Conservation (phyloP, 257 asterid genomes). For the Solanum verrucosum region DNA sequence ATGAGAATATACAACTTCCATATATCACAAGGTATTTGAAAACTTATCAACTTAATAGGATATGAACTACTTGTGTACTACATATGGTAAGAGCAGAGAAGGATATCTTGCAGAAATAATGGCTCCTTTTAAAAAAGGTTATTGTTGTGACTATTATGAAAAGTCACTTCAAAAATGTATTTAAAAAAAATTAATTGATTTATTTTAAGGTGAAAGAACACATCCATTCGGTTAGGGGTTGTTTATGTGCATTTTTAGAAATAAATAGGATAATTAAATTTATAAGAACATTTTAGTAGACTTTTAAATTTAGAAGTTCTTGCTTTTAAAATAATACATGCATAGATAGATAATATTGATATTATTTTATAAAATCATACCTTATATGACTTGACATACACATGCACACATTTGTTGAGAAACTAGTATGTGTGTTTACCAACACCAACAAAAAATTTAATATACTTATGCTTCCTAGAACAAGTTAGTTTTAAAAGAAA, state of each 20-base stretch:
- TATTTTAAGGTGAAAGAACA: background rate
- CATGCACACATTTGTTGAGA: background rate
- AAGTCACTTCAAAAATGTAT: too few relatives aligned
- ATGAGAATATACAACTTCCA: background rate
- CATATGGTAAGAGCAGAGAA: background rate
- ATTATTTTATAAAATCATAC: background rate
- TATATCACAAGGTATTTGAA: too few relatives aligned
- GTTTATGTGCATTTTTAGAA: background rate
- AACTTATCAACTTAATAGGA: background rate
- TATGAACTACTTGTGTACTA: background rate
- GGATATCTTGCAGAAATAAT: background rate
- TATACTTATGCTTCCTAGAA: background rate
- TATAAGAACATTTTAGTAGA: background rate
- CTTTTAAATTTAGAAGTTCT: background rate
- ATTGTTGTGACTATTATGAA: too few relatives aligned
- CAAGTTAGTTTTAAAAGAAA: background rate
- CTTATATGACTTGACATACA: background rate
- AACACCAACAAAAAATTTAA: background rate
- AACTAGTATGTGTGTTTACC: background rate
- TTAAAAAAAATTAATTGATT: too few relatives aligned
- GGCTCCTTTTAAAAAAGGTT: too few relatives aligned
- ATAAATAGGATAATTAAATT: background rate
- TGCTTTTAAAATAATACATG: too few relatives aligned
- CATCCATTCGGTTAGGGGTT: background rate
- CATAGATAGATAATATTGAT: too few relatives aligned